Evolutionary conservation across 2,329 filamentous ascomycete genomes (phyloP), one percentile per base, ranked within the genome.

Genomic region (Fusarium sororula): DNA sequence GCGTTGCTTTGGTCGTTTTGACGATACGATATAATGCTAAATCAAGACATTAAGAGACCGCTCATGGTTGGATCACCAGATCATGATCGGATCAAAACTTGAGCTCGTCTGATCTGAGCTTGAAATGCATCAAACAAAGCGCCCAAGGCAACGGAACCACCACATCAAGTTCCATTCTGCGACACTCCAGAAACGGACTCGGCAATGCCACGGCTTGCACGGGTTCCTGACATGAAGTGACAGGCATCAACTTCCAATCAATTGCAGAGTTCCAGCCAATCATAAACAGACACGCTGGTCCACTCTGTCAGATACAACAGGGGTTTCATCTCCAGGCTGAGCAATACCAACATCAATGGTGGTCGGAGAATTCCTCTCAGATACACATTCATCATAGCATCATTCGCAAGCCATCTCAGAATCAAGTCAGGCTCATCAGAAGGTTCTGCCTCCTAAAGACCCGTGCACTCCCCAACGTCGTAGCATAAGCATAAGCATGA

Each of bases 401-500:
- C 57, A 32, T 50, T 61, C 50, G 67, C 47, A 57, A 48, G 14
- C 18, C 22, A 60, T 38, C 44, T 22, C 22, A 42, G n/a, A 38
- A 54, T 39, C 30, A 22, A 47, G 41, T 18, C 38, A 58, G 13
- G 14, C 35, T 54, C 39, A 18, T 22, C 30, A 38, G 12, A 5
- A 24, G 24, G 6, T 11, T 42, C 64, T 41, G 26, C 42, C 64
- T 32, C 37, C 22, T 7, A 24, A 32, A 48, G 24, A 47, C 48
- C 66, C 48, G 61, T 71, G 66, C 51, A 39, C 37, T 59, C 55
- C 62, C 64, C 51, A 59, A 38, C 55, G 44, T 53, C 66, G 63
- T 71, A 50, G 70, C 73, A 73, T 73, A 62, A 72, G 70, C 73
- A 73, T 73, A 62, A 72, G 70, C 70, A 72, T 58, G 58, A 45